Evolutionary conservation across 768 basidiomycete genomes (phyloP).

Genomic region (Xerocomus potaroensis): DNA sequence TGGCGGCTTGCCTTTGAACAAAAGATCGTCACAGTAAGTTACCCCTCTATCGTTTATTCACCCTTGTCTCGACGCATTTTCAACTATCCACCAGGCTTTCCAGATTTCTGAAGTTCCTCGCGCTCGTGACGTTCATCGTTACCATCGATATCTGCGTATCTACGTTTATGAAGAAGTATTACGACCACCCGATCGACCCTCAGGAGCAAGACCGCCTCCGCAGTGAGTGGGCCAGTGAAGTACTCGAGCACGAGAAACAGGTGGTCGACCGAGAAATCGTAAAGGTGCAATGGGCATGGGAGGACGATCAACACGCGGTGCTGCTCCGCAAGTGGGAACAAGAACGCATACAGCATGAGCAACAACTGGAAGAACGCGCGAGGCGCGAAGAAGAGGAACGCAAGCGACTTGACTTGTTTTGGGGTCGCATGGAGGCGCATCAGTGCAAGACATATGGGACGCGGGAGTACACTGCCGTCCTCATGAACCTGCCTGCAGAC

Average conservation of each 20-base stretch:
- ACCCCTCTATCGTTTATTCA: too few species aligned
- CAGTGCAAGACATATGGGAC: slow-evolving; percentile 27
- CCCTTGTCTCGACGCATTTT: too few species aligned
- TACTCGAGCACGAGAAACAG: slow-evolving; percentile 13
- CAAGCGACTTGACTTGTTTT: slow-evolving; percentile 18
- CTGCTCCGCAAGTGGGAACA: slow-evolving; percentile 15
- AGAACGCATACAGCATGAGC: slow-evolving; percentile 17
- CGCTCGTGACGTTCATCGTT: background rate
- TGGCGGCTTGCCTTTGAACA: too few species aligned
- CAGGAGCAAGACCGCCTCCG: slow-evolving; percentile 19
- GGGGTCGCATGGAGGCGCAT: slow-evolving; percentile 16
- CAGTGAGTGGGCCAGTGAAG: slow-evolving; percentile 18
- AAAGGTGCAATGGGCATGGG: slow-evolving; percentile 18
- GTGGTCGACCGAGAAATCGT: slow-evolving; percentile 5
- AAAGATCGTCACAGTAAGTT: too few species aligned
- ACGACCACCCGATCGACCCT: slow-evolving; percentile 18
- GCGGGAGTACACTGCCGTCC: slow-evolving; percentile 27
- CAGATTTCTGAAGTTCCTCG: background rate
- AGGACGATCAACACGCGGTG: slow-evolving; percentile 12
- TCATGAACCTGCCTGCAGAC: slow-evolving; percentile 25
- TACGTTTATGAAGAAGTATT: slow-evolving; percentile 13
- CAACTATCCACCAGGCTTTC: background rate
- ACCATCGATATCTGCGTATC: slow-evolving; percentile 1
- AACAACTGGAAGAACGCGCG: slow-evolving; percentile 14
- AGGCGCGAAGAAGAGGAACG: slow-evolving; percentile 20